Base-by-base conservation (phyloP, 148 eudicot species). In the Salicornia ramosissima region DNA sequence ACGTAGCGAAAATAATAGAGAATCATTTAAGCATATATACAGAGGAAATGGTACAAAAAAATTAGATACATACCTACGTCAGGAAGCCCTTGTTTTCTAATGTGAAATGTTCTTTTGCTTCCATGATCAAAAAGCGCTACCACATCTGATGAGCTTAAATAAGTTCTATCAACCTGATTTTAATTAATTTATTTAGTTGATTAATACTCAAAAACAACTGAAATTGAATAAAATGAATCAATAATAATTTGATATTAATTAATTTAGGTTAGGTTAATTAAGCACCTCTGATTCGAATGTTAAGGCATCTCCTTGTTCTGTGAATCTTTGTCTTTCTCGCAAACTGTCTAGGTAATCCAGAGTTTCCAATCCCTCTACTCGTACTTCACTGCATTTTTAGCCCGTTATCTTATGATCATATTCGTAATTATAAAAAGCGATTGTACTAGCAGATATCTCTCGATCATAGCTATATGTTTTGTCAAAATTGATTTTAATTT, bases 221-320 rank as follows among this genome's bases (percentile, higher is more conserved):
- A n/a, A n/a, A n/a, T n/a, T n/a, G n/a, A n/a, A n/a, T n/a, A n/a
- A n/a, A n/a, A n/a, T n/a, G n/a, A n/a, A n/a, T n/a, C n/a, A n/a
- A n/a, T n/a, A n/a, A n/a, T n/a, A n/a, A n/a, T n/a, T n/a, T n/a
- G n/a, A n/a, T n/a, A n/a, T n/a, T n/a, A n/a, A n/a, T n/a, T 40
- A 13, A 3, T 4, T 29, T 13, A 22, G 64, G 36, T n/a, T 53
- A 50, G 39, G 50, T 53, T 36, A 39, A 50, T 53, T 53, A 65
- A 28, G 69, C 77, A 89, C 99, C 92, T 94, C 99, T 13, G 90
- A 85, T 76, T 94, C 99, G 78, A 94, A 94, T 34, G 97, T 94
- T 40, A 94, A 81, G 68, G 99, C 95, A 75, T 94, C 91, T 68
- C 99, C 96, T 88, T 94, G 99, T 78, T 94, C 98, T 45, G 97